Evolutionary conservation across 2,329 filamentous ascomycete genomes (phyloP).

Genomic region (Xylariaceae sp.): DNA sequence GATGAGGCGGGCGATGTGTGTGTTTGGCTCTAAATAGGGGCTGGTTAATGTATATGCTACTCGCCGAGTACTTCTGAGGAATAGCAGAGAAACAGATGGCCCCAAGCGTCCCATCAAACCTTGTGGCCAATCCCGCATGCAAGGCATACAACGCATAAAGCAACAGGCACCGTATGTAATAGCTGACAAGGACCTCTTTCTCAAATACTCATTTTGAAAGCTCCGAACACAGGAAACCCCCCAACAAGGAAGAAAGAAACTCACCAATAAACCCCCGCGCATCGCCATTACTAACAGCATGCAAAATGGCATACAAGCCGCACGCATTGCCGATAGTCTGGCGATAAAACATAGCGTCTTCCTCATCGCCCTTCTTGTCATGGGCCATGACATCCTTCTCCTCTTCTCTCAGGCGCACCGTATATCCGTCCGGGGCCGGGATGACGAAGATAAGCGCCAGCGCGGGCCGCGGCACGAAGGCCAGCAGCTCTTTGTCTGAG

Average conservation of each 20-base stretch:
- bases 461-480: constrained; percentile 24
- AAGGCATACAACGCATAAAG: no score
- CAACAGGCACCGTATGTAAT: no score
- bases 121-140: no score
- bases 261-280: constrained; percentile 28
- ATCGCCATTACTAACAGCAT: constrained; percentile 27
- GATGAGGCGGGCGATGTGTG: constrained; percentile 22
- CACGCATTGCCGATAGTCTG: constrained; percentile 30
- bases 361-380: constrained; percentile 56
- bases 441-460: constrained; percentile 91
- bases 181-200: no score
- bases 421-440: constrained; percentile 80
- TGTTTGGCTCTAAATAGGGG: constrained; percentile 11
- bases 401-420: constrained; percentile 76
- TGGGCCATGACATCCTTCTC: constrained; percentile 48
- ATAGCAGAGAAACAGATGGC: no score
- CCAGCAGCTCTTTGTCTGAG: constrained; percentile 13
- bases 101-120: no score
- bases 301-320: constrained; percentile 21
- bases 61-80: no score
- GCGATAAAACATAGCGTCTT: constrained; percentile 21
- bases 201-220: no score
- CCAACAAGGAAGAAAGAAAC: constrained; percentile 6
- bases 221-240: neutral
- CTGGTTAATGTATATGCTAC: neutral